These are phyloP conservation scores for Chrysoporthe cubensis DNA, from an alignment of 2,329 filamentous ascomycete genomes.

Conservation along the genomic window DNA sequence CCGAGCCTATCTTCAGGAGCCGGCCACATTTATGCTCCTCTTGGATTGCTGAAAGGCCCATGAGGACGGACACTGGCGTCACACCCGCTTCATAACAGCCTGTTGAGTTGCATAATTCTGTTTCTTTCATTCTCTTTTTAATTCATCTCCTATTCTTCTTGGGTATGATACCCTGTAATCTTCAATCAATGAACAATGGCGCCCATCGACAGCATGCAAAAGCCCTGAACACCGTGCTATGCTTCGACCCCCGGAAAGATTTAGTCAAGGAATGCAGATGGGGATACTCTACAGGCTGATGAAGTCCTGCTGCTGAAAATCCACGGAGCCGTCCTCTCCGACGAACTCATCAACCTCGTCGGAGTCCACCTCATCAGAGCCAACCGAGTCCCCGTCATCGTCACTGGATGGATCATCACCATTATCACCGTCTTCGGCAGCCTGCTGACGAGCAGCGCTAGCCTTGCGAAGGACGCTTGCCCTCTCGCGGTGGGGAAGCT, in stretches of 20 bases:
- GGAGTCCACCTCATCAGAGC: conserved; percentile 80
- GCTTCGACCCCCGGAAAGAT: conserved; percentile 6
- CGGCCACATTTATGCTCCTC: too few relatives aligned
- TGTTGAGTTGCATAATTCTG: background rate
- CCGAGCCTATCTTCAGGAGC: background rate
- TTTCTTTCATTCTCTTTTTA: background rate
- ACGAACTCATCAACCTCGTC: conserved; percentile 73
- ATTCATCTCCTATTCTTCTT: background rate
- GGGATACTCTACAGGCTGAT: conserved; percentile 40
- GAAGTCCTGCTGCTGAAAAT: conserved; percentile 63
- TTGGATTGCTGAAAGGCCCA: background rate
- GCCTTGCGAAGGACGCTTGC: conserved; percentile 77
- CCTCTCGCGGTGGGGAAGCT: conserved; percentile 84
- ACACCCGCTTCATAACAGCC: background rate
- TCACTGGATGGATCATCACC: conserved; percentile 76
- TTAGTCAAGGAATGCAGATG: background rate
- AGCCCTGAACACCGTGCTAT: conserved; percentile 17
- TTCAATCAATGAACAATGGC: background rate
- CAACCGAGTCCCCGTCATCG: conserved; percentile 68
- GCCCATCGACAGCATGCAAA: background rate
- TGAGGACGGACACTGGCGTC: background rate
- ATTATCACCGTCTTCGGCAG: conserved; percentile 54
- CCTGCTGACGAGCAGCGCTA: conserved; percentile 50
- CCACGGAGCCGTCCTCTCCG: conserved; percentile 57
- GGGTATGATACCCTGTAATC: background rate